A percentile compares a stretch with the other conserved stretches of the same genome.
Conservation (phyloP, 306 rosid genomes). For the Casuarina equisetifolia region DNA sequence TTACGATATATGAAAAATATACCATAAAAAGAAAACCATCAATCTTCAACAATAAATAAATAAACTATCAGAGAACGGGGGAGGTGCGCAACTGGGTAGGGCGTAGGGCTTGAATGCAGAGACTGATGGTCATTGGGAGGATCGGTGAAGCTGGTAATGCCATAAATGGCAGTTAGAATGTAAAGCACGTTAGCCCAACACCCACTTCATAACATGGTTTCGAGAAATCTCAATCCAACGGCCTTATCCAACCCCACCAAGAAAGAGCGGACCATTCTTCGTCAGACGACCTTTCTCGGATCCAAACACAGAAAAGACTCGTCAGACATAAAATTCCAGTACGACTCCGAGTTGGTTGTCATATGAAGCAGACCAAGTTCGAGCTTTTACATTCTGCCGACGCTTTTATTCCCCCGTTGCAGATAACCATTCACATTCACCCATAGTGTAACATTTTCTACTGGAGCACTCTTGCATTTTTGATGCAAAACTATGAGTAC, state of each 20-base stretch:
- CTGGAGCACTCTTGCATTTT: no score
- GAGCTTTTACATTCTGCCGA: no score
- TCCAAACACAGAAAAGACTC: neutral
- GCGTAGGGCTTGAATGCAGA: no score
- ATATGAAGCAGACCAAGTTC: neutral
- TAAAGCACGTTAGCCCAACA: neutral
- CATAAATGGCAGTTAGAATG: constrained; percentile 30
- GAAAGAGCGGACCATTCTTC: neutral
- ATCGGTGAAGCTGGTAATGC: constrained; percentile 48
- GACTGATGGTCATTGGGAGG: neutral
- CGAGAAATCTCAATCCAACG: constrained; percentile 23
- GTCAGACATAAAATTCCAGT: neutral
- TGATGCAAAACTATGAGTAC: no score
- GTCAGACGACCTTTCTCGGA: neutral
- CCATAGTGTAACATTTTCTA: no score
- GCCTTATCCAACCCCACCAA: constrained; percentile 8
- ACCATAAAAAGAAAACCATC: no score
- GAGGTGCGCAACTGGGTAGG: no score
- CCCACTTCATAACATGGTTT: neutral
- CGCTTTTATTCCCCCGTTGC: no score
- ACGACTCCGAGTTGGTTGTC: neutral
- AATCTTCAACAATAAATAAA: no score
- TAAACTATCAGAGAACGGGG: no score
- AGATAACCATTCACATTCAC: no score
- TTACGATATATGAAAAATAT: no score